Percentiles rank a stretch among this genome's conserved stretches.
Conservation (phyloP, 331 rosid genomes). For the Phaseolus coccineus region DNA sequence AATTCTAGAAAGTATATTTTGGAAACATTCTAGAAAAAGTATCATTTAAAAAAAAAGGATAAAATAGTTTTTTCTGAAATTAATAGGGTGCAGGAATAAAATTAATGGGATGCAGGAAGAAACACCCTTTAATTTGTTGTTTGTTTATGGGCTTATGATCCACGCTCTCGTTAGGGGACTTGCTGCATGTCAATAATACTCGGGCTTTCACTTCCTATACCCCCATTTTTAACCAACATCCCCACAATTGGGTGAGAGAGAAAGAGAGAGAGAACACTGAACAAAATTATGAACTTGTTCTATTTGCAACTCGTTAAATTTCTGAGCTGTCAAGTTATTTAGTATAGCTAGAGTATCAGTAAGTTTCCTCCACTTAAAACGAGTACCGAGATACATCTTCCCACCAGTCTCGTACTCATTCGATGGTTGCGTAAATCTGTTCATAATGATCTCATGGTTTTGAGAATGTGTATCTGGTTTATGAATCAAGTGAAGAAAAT, state of each 20-base stretch:
- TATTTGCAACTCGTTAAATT: conserved; percentile 23
- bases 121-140: too few relatives aligned
- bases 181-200: too few relatives aligned
- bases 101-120: too few relatives aligned
- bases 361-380: conserved; percentile 1
- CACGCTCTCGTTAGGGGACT: background rate
- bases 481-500: conserved; percentile 16
- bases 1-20: too few relatives aligned
- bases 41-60: too few relatives aligned
- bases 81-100: too few relatives aligned
- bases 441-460: background rate
- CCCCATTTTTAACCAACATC: too few relatives aligned
- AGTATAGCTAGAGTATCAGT: background rate
- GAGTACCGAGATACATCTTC: background rate
- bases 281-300: background rate
- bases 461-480: conserved; percentile 9
- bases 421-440: conserved; percentile 17
- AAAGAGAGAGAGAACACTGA: background rate
- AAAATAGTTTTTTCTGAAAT: too few relatives aligned
- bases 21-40: too few relatives aligned
- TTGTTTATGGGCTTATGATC: background rate
- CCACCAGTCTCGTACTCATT: conserved; percentile 1
- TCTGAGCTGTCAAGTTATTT: conserved; percentile 4
- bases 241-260: too few relatives aligned
- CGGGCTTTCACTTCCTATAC: too few relatives aligned